Conservation (phyloP, 1,284 basidiomycete species). For the Ceratobasidium sp. region DNA sequence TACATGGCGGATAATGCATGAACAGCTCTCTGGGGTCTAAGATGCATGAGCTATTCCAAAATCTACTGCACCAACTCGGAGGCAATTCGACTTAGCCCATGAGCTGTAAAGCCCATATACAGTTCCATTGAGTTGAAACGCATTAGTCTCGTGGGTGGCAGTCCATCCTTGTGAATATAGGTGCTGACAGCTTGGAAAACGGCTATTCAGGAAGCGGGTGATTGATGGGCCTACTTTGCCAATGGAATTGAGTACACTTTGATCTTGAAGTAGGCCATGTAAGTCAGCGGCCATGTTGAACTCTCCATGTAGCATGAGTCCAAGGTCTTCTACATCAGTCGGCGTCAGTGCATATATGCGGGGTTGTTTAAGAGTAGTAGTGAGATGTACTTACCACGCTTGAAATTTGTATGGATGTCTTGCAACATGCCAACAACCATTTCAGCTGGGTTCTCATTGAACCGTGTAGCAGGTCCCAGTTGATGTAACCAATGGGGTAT, state of each 20-base stretch:
- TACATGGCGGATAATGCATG: too few relatives aligned
- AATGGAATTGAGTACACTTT: neutral
- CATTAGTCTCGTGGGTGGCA: neutral
- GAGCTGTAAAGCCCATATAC: neutral
- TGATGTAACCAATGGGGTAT: slow-evolving; percentile 7
- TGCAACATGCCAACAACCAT: slow-evolving; percentile 44
- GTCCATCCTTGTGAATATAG: neutral
- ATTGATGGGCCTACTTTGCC: neutral
- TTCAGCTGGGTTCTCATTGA: slow-evolving; percentile 31
- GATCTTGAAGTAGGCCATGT: neutral
- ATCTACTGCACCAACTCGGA: too few relatives aligned
- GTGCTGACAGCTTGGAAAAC: neutral
- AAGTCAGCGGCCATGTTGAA: slow-evolving; percentile 9
- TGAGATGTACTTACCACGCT: slow-evolving; percentile 22
- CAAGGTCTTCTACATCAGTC: slow-evolving; percentile 7
- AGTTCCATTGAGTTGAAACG: neutral
- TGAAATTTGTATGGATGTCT: slow-evolving; percentile 19
- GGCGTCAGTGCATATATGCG: neutral
- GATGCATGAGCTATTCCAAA: too few relatives aligned
- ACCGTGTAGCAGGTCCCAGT: slow-evolving; percentile 30
- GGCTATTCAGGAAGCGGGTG: neutral
- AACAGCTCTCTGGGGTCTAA: too few relatives aligned
- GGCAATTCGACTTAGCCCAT: neutral
- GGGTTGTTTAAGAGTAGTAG: neutral
- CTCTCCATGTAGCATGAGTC: slow-evolving; percentile 15